These are phyloP conservation scores for Hanseniaspora thailandica DNA, from an alignment of 805 yeast genomes.

Conservation along the genomic window DNA sequence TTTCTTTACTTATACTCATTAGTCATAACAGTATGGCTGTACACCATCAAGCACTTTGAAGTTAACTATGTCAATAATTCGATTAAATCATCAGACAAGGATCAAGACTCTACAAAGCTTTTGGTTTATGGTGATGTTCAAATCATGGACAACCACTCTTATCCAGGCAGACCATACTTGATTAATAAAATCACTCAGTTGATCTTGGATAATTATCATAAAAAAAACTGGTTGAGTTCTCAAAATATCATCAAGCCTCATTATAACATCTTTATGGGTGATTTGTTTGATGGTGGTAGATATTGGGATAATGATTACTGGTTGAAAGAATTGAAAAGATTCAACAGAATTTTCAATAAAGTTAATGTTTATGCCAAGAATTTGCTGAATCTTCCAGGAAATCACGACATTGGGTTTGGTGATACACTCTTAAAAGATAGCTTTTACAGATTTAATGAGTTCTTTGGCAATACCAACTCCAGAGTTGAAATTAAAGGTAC, in stretches of 20 bases:
- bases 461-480: slow-evolving; percentile 61
- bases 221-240: slow-evolving; percentile 55
- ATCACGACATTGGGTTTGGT: slow-evolving; percentile 94
- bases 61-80: slow-evolving; percentile 34
- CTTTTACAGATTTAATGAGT: slow-evolving; percentile 50
- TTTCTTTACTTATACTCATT: slow-evolving; percentile 18
- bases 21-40: slow-evolving; percentile 33
- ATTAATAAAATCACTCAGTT: slow-evolving; percentile 45
- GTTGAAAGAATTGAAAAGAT: slow-evolving; percentile 60
- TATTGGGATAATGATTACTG: slow-evolving; percentile 65
- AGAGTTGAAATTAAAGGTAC: slow-evolving; percentile 34
- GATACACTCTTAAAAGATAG: slow-evolving; percentile 49
- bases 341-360: slow-evolving; percentile 52
- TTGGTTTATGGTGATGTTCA: slow-evolving; percentile 83
- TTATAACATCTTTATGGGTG: slow-evolving; percentile 72
- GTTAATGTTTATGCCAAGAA: slow-evolving; percentile 34
- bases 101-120: slow-evolving; percentile 35
- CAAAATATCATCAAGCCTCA: slow-evolving; percentile 58
- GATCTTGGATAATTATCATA: slow-evolving; percentile 67
- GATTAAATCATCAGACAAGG: slow-evolving; percentile 27
- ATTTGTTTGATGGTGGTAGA: slow-evolving; percentile 89
- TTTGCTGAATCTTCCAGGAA: slow-evolving; percentile 61
- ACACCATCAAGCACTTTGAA: slow-evolving; percentile 43
- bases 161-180: slow-evolving; percentile 52
- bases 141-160: slow-evolving; percentile 76